Evolutionary conservation across 108 stramenopile species (phyloP).

Genomic region (Discostella stelligeroides): DNA sequence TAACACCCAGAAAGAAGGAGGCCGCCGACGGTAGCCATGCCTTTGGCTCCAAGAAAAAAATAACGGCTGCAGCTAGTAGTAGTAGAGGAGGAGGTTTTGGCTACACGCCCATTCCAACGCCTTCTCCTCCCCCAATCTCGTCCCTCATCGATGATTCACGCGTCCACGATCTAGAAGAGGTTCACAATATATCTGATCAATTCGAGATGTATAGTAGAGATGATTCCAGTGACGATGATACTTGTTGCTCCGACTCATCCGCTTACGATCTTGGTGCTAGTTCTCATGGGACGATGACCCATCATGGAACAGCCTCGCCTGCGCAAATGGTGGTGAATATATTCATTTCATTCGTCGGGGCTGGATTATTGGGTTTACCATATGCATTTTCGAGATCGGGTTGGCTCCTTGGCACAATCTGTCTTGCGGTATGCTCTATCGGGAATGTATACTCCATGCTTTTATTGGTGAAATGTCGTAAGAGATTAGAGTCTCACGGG

Average conservation of each 20-base stretch:
- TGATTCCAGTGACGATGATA: slow-evolving; percentile 6
- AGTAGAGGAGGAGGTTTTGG: slow-evolving; percentile 1
- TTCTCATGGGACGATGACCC: slow-evolving; percentile 15
- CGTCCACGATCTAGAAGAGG: slow-evolving; percentile 18
- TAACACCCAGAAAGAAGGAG: slow-evolving; percentile 8
- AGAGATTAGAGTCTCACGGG: slow-evolving; percentile 40
- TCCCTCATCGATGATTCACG: no score
- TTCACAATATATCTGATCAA: slow-evolving; percentile 9
- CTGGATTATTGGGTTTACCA: slow-evolving; percentile 75
- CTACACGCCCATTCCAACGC: slow-evolving; percentile 28
- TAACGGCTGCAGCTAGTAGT: not conserved
- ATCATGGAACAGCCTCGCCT: slow-evolving; percentile 39
- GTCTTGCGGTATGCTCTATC: slow-evolving; percentile 51
- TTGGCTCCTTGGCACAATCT: slow-evolving; percentile 62
- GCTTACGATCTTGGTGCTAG: slow-evolving; percentile 7
- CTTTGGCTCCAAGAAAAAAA: not conserved
- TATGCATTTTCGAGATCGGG: slow-evolving; percentile 75
- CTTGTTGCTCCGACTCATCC: not conserved
- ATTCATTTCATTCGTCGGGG: slow-evolving; percentile 82
- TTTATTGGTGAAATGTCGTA: slow-evolving; percentile 53
- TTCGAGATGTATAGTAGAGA: slow-evolving; percentile 21
- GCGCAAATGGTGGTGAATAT: slow-evolving; percentile 72
- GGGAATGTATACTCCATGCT: slow-evolving; percentile 80
- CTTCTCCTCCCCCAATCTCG: slow-evolving; percentile 17
- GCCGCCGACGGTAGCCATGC: not conserved